Percentiles rank a stretch among this genome's conserved stretches.
Conservation (phyloP, 345 rosid species). For the Conringia planisiliqua region DNA sequence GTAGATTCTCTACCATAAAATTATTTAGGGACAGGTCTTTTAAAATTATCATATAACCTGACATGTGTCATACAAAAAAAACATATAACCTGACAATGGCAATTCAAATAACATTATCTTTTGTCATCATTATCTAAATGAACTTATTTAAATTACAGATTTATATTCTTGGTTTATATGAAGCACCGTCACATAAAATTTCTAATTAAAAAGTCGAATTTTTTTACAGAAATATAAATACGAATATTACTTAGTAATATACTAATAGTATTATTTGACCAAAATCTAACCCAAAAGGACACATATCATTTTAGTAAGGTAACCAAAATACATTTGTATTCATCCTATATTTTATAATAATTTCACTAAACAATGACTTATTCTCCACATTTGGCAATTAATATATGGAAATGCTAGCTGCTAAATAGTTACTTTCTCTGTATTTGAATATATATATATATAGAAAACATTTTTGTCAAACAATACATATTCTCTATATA, state of each 20-base stretch:
- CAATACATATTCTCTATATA: background rate
- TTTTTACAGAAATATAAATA: background rate
- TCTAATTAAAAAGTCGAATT: background rate
- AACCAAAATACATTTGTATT: background rate
- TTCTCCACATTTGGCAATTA: background rate
- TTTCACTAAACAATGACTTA: background rate
- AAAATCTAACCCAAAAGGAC: background rate
- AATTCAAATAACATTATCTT: background rate
- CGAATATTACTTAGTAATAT: background rate
- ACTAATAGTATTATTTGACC: background rate
- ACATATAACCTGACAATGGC: background rate
- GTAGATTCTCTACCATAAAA: background rate
- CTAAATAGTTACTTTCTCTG: background rate
- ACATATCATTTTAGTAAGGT: background rate
- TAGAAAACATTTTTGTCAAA: background rate
- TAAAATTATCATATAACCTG: background rate
- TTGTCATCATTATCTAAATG: background rate
- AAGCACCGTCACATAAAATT: background rate
- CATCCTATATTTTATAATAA: background rate
- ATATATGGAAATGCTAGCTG: background rate
- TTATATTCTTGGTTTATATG: background rate
- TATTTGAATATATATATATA: background rate
- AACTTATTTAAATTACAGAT: background rate
- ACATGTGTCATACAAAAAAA: no score
- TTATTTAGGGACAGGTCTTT: background rate